Evolutionary conservation across 495 filamentous ascomycete species (phyloP), one percentile per base, ranked within the genome.

Genomic region (Lophiotrema nucula): DNA sequence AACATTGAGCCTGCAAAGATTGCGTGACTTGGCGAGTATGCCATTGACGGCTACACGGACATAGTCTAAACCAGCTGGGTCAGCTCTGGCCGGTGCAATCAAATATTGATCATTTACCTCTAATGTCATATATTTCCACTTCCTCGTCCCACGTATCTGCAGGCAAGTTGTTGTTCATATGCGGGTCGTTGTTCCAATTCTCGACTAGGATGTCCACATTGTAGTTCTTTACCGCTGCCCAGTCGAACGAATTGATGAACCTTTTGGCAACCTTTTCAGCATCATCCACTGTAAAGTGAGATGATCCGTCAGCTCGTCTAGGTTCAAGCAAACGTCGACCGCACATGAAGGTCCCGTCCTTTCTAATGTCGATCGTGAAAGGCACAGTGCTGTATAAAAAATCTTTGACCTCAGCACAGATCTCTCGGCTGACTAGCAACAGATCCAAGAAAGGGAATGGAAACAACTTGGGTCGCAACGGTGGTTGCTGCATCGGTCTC

Each of bases 61-160:
- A 41, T 65, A 65, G 28, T 65, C 61, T 60, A 53, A 16, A 5
- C 31, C 19, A 13, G 22, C n/a, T n/a, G n/a, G n/a, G n/a, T n/a
- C n/a, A n/a, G n/a, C n/a, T n/a, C n/a, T n/a, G n/a, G n/a, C n/a
- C n/a, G n/a, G n/a, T n/a, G n/a, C n/a, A n/a, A n/a, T n/a, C n/a
- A n/a, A n/a, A n/a, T n/a, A n/a, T n/a, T n/a, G n/a, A n/a, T 35
- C 10, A 28, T 23, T 26, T 47, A 62, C 53, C 59, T 37, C 62
- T 52, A 12, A 66, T 62, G 28, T 66, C 62, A 48, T 66, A 66
- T 24, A 66, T 45, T 35, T 66, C 62, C n/a, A 66, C 62, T 48
- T 66, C 62, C 43, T 66, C 62, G 24, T 62, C 53, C 62, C 62
- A 66, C n/a, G 1, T 4, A 43, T 35, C 21, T n/a, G n/a, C n/a